Evolutionary conservation across 2,329 filamentous ascomycete species (phyloP), one percentile per base, ranked within the genome.

Genomic region (Hypomyces rosellus): DNA sequence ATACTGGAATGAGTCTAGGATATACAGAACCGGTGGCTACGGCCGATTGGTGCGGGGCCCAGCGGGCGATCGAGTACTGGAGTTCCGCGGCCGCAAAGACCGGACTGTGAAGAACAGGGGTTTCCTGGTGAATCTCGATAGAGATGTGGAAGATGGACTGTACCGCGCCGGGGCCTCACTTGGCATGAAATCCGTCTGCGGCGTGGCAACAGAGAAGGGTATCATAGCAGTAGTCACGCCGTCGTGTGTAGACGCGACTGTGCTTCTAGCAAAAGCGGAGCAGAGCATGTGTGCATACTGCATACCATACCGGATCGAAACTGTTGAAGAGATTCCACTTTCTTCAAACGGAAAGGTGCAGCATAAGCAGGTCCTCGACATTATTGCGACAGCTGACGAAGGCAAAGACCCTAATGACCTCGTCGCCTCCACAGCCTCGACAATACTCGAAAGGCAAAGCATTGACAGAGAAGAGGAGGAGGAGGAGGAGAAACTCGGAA

Each of bases 211-310:
- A 25, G 49, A 48, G 14, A 30, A 51, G 14, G 49, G 49, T 4
- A 51, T 51, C 33, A n/a, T 51, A 4, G 49, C 49, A 13, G 49
- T 51, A 3, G 46, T 51, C n/a, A 51, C 49, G 7, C 49, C 49
- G 30, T 42, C 36, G 16, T 40, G 9, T 5, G 14, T 51, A 18
- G 42, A 51, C 40, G 39, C 12, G 2, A 8, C 42, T 11, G 33
- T 22, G 5, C 18, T 51, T 9, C 41, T 51, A 2, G n/a, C 39
- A 3, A 20, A 33, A 20, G 49, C 49, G n/a, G 40, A 33, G 18
- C 33, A 38, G 13, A 45, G 14, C 6, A 51, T 51, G 49, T 44
- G 45, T 33, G 20, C 45, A 5, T 51, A 48, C 45, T 51, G 40
- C 20, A 34, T 51, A 11, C 49, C 49, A n/a, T 44, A 20, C 25